phyloP scores from a whole-genome alignment of 2,329 filamentous ascomycete genomes.

The Colletotrichum cordylinicola region DNA sequence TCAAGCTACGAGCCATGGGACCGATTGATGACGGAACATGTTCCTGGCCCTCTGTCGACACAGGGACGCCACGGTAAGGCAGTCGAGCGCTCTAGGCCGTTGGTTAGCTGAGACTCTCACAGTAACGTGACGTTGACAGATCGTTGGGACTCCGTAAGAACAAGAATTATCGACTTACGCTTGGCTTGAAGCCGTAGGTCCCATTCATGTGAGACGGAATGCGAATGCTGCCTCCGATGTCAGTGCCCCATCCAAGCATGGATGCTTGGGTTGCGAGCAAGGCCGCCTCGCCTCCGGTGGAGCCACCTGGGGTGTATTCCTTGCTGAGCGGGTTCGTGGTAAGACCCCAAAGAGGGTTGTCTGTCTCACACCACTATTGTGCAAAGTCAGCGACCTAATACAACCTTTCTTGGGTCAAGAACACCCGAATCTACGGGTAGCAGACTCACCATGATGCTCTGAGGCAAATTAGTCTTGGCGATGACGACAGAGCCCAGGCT shows the following conservation, averaged over 20 bases:
- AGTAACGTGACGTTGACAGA: not conserved
- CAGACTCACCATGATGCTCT: conserved; percentile 55
- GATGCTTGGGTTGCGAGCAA: conserved; percentile 45
- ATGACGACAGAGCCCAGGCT: conserved; percentile 67
- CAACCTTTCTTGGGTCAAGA: not conserved
- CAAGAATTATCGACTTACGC: conserved; percentile 9
- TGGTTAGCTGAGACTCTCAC: not conserved
- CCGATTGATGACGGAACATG: conserved; percentile 69
- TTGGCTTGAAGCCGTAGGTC: conserved; percentile 32
- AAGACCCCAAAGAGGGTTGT: conserved; percentile 63
- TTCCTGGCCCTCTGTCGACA: conserved; percentile 68
- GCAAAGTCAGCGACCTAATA: not conserved
- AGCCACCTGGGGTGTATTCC: conserved; percentile 65
- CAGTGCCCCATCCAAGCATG: conserved; percentile 45
- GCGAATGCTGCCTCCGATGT: conserved; percentile 47
- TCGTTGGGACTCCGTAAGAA: not conserved
- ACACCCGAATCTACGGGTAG: too few relatives aligned
- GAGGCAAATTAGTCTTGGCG: conserved; percentile 73
- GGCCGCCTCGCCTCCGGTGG: conserved; percentile 61
- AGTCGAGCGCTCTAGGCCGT: conserved; percentile 55
- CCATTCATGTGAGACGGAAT: conserved; percentile 42
- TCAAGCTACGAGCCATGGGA: conserved; percentile 53
- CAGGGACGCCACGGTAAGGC: conserved; percentile 63
- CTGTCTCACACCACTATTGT: conserved; percentile 35
- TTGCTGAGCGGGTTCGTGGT: conserved; percentile 69